Conservation (phyloP, 1,139 yeast genomes). For the Arxiozyma slooffiae region DNA sequence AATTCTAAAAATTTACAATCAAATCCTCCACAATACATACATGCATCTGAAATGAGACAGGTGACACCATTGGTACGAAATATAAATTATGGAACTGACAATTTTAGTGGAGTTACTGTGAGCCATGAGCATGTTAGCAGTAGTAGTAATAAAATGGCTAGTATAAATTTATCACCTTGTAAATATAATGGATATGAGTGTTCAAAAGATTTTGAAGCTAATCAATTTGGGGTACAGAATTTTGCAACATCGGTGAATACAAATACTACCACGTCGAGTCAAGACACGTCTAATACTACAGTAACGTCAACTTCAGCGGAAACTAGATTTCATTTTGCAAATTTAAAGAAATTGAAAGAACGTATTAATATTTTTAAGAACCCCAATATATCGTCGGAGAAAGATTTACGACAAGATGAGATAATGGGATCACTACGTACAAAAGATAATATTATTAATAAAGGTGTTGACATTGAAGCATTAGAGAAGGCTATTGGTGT, state of each 20-base stretch:
- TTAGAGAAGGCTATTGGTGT: constrained; percentile 32
- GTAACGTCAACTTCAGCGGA: constrained; percentile 18
- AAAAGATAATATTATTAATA: constrained; percentile 6
- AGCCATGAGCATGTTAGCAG: neutral
- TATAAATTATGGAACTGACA: neutral
- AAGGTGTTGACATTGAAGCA: constrained; percentile 28
- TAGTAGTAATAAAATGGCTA: neutral
- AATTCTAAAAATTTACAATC: constrained; percentile 2
- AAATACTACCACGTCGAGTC: constrained; percentile 15
- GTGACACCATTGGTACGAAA: constrained; percentile 13
- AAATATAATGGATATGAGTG: neutral
- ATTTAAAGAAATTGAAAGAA: constrained; percentile 28
- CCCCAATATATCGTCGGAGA: constrained; percentile 15
- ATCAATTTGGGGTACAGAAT: constrained; percentile 8
- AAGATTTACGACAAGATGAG: constrained; percentile 2
- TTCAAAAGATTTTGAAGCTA: neutral
- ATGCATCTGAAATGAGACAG: constrained; percentile 26
- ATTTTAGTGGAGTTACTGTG: neutral
- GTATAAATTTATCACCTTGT: neutral
- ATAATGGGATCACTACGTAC: neutral
- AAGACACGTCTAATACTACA: constrained; percentile 17
- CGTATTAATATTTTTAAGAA: constrained; percentile 29
- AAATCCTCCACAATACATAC: constrained; percentile 16
- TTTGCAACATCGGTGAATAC: constrained; percentile 23
- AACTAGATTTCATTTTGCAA: constrained; percentile 30